Percentiles rank a stretch among this genome's conserved stretches.
phyloP scores from a whole-genome alignment of 495 filamentous ascomycete genomes.

The Hyaloscypha bicolor region DNA sequence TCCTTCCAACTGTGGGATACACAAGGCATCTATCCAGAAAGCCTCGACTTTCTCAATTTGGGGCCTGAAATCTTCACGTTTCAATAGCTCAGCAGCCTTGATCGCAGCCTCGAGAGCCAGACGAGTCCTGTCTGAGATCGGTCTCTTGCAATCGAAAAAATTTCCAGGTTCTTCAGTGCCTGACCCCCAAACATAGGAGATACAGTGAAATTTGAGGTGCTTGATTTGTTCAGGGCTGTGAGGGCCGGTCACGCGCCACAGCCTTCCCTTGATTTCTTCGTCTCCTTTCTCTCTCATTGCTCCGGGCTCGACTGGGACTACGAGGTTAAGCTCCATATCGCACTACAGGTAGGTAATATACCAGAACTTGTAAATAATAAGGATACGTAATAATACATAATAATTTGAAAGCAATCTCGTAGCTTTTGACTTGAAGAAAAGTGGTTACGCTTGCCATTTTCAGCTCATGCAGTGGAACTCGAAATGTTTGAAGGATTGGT shows the following conservation, averaged over 20 bases:
- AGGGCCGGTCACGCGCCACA: slow-evolving; percentile 14
- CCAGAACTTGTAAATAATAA: background rate
- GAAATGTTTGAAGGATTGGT: background rate
- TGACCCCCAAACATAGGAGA: slow-evolving; percentile 22
- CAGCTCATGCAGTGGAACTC: slow-evolving; percentile 10
- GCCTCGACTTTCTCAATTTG: slow-evolving; percentile 7
- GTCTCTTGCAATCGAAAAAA: slow-evolving; percentile 16
- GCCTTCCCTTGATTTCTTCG: slow-evolving; percentile 10
- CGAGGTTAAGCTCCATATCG: slow-evolving; percentile 16
- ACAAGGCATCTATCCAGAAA: slow-evolving; percentile 23
- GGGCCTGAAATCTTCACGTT: background rate
- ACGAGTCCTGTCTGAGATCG: slow-evolving; percentile 15
- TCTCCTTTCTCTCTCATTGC: background rate
- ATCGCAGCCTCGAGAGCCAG: slow-evolving; percentile 20
- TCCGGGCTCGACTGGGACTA: slow-evolving; percentile 6
- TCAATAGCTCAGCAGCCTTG: slow-evolving; percentile 3
- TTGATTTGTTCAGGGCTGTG: background rate
- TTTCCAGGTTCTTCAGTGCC: slow-evolving; percentile 3
- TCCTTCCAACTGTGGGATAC: slow-evolving; percentile 13
- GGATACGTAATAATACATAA: background rate
- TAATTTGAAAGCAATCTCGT: background rate
- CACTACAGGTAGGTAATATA: background rate
- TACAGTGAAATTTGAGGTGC: slow-evolving; percentile 11
- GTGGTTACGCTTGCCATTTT: slow-evolving; percentile 1
- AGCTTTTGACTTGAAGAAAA: background rate